Evolutionary conservation across 2,329 filamentous ascomycete genomes (phyloP), one percentile per base, ranked within the genome.

Genomic region (Geosmithia putterillii): DNA sequence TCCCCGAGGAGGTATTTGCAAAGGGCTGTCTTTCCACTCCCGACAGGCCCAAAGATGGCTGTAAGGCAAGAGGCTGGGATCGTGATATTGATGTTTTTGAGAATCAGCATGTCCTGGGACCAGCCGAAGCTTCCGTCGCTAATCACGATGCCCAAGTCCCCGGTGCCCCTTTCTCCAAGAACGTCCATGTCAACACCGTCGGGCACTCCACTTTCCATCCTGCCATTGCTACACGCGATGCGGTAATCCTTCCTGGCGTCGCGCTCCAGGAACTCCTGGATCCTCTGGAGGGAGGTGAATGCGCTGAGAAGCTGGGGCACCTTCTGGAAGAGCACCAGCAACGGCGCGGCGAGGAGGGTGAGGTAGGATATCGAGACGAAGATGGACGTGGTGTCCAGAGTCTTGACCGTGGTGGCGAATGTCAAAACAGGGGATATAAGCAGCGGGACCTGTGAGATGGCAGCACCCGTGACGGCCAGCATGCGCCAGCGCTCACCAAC

Each of bases 21-120:
- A 1, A 67, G 47, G 0, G 62, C 63, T 0, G 62, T 62, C 45
- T 70, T 61, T 2, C 58, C 58, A 15, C 51, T 55, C 0, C 52
- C 57, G 1, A 65, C 58, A 2, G 63, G 62, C 0, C 65, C 65
- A 3, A 62, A 50, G 1, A 67, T 48, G 1, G 65, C 50, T 0
- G 56, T 64, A 4, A 64, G 46, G 6, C 42, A 47, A 0, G 49
- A 47, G 9, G 23, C 40, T 0, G 46, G 44, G 8, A 59, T 45
- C 2, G 19, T 17, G 2, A 53, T 14, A 35, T 48, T 52, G 40
- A 59, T 41, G 14, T 49, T 42, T 9, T 42, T 46, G 3, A 59
- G 42, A 1, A 51, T 42, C 18, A 44, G 43, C 5, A 47, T 49
- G 7, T 50, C 48, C 8, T 37, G 35, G 1, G 42, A 43, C 57